Evolutionary conservation across 2,329 filamentous ascomycete genomes (phyloP).

Genomic region (Ascochyta lentis): DNA sequence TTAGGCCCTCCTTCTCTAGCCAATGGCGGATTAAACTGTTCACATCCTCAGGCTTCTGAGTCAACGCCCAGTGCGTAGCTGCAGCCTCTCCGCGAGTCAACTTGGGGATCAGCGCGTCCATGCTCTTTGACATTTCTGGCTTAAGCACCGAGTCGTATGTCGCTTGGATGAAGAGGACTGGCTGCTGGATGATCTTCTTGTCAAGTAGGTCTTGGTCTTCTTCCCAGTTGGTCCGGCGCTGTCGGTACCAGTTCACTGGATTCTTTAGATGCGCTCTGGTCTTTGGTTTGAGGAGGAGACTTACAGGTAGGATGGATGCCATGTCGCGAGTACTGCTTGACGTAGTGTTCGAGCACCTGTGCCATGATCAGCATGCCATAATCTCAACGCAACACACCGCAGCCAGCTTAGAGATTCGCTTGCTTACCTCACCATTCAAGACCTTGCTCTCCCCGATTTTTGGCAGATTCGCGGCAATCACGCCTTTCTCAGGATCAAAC

Average conservation of each 20-base stretch:
- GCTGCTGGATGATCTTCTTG: constrained; percentile 44
- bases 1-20: constrained; percentile 64
- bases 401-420: not conserved
- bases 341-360: constrained; percentile 72
- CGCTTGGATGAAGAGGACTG: constrained; percentile 78
- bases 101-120: constrained; percentile 71
- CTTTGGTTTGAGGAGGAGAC: constrained; percentile 18
- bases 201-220: constrained; percentile 66
- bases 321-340: constrained; percentile 70
- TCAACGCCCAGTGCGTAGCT: constrained; percentile 82
- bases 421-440: constrained; percentile 65
- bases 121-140: constrained; percentile 71
- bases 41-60: constrained; percentile 72
- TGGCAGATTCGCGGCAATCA: constrained; percentile 69
- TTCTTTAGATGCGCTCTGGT: constrained; percentile 20
- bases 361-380: constrained; percentile 54
- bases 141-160: constrained; percentile 74
- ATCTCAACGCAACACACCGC: not conserved
- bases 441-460: constrained; percentile 64
- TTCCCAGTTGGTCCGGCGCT: constrained; percentile 72
- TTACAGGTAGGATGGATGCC: constrained; percentile 76
- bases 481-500: constrained; percentile 67
- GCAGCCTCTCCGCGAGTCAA: constrained; percentile 71
- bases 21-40: constrained; percentile 74
- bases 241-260: constrained; percentile 85